Percentiles rank a stretch among this genome's conserved stretches.
Evolutionary conservation across 208 protist genomes (phyloP).

Genomic region (Trypanosoma lewisi): DNA sequence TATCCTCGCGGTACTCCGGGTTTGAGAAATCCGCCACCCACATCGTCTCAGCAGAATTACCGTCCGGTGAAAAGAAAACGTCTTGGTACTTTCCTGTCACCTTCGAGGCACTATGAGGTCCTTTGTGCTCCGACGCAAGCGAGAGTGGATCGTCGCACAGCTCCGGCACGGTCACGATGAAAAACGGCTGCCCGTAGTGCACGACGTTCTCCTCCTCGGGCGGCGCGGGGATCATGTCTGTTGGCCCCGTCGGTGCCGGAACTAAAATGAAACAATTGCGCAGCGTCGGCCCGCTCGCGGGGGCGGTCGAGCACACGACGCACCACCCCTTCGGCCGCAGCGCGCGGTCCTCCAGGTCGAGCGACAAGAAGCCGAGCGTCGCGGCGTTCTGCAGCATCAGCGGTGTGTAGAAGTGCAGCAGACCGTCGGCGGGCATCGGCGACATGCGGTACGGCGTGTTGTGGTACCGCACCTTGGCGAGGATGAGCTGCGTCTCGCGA

Average conservation of each 20-base stretch:
- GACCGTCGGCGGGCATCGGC: conserved; percentile 50
- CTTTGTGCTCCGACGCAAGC: conserved; percentile 66
- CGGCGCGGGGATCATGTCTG: conserved; percentile 67
- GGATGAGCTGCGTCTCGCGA: conserved; percentile 55
- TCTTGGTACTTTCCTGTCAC: conserved; percentile 73
- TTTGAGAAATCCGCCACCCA: conserved; percentile 79
- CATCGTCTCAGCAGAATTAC: conserved; percentile 53
- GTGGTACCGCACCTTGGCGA: conserved; percentile 83
- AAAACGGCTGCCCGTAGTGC: conserved; percentile 89
- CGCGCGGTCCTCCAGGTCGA: conserved; percentile 81
- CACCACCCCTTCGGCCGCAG: conserved; percentile 57
- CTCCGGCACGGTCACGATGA: conserved; percentile 74
- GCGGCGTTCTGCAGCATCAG: conserved; percentile 83
- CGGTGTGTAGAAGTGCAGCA: conserved; percentile 71
- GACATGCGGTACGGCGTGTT: conserved; percentile 60
- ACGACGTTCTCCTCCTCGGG: conserved; percentile 81
- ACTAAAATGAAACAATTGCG: conserved; percentile 74
- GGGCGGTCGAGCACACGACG: conserved; percentile 55
- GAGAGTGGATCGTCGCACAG: conserved; percentile 73
- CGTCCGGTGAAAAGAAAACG: conserved; percentile 84
- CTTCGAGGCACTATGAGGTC: conserved; percentile 55
- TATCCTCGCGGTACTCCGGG: conserved; percentile 78
- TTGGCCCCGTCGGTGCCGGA: conserved; percentile 59
- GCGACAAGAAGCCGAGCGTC: conserved; percentile 72
- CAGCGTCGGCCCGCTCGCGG: conserved; percentile 52